Evolutionary conservation across 1,284 basidiomycete genomes (phyloP), one percentile per base, ranked within the genome.

Genomic region (Cerioporus squamosus): DNA sequence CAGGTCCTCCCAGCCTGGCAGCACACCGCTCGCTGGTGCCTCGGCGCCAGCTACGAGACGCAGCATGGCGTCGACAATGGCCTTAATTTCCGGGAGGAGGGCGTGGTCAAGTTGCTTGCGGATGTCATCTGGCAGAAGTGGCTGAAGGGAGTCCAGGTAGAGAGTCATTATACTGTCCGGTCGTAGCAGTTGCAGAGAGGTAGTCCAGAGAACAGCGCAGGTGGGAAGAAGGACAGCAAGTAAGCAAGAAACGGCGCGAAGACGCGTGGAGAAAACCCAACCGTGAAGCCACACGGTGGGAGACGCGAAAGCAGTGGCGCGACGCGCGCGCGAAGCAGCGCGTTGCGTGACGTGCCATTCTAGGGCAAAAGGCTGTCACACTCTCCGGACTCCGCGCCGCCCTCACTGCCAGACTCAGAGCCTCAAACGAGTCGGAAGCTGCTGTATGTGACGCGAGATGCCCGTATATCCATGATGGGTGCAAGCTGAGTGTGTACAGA

Each of bases 31-130:
- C 2, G 52, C 36, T 9, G 65, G 65, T 22, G 66, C 59, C 12
- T 63, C 46, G 2, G 63, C 65, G 4, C 65, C 64, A 5, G 64
- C 65, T 1, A 58, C 68, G 20, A 71, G 68, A 10, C 69, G 64
- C 0, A 71, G 54, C 7, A 70, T 51, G 22, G 62, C 52, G 39
- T 70, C 68, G 24, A 71, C 53, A 31, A 60, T 51, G 14, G 53
- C 29, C 36, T 53, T 58, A 8, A 53, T 42, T 24, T 62, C 58
- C 6, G 63, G 58, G 8, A 55, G 40, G 15, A 63, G 62, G 15
- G 52, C 62, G 29, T 50, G 50, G 46, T 64, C 63, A 9, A 64
- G 60, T 22, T 56, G 55, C 39, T 48, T 42, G 5, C 56, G 53
- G 24, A 59, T 42, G 51, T 53, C 53, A 42, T 55, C 53, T n/a